Base-by-base conservation (phyloP, 805 yeast genomes). In the Ogataea angusta region DNA sequence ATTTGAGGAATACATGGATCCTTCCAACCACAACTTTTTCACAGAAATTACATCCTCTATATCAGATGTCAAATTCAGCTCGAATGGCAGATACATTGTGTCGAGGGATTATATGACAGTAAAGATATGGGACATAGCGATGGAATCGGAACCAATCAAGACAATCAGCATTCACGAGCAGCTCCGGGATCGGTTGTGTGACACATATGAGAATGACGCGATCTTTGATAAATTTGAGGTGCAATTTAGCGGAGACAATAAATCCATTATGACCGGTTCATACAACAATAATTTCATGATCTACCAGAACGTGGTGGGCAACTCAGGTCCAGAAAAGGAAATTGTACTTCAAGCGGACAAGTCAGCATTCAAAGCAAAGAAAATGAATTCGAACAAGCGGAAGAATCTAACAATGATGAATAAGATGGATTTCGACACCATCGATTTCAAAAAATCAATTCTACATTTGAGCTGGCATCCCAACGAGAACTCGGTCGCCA, bases 401-500 rank as follows among this genome's bases (percentile, higher is more conserved):
- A 59, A 57, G 45, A 61, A 60, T 39, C 48, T 56, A 36, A 52
- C 63, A 16, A 69, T 75, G 80, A 65, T 70, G 68, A 64, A 78
- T 47, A 74, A 84, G 60, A 79, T 81, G 57, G 91, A 83, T 59
- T 73, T 80, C 56, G 89, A 82, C 57, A 76, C 80, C 51, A 85
- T 90, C 51, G 98, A 95, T 67, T 93, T 90, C 71, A 88, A 90
- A 66, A 91, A 90, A 73, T 83, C 87, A 64, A 90, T 93, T 46
- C 73, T 91, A 64, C 98, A 93, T 67, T 73, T 89, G 65, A 88
- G 97, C 63, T 93, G 99, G 99, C 99, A 93, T 72, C 99, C 99
- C 49, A 74, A 72, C 53, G 99, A 95, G 68, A 88, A 93, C 68
- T 82, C 93, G 38, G 95, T 93, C 52, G 99, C 99, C 30, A 86